Evolutionary conservation across 495 filamentous ascomycete genomes (phyloP).

Genomic region (Penicillium cosmopolitanum): DNA sequence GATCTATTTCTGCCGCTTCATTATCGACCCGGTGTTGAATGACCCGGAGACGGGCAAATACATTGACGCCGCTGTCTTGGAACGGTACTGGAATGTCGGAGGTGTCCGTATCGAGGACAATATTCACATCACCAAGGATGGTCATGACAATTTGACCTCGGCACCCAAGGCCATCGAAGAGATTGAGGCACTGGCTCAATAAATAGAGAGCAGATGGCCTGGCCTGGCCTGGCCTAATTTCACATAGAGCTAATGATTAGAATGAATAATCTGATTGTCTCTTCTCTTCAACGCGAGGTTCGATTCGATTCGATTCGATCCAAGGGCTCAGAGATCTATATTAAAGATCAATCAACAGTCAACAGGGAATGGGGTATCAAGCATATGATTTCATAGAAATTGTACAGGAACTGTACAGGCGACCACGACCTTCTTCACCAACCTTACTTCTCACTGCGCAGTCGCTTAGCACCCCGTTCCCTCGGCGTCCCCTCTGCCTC

Average conservation of each 20-base stretch:
- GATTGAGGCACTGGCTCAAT: slow-evolving; percentile 57
- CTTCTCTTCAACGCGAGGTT: too few relatives aligned
- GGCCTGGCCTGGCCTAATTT: neutral
- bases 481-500: slow-evolving; percentile 36
- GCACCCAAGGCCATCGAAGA: slow-evolving; percentile 73
- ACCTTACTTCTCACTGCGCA: slow-evolving; percentile 31
- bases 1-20: slow-evolving; percentile 94
- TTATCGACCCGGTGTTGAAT: slow-evolving; percentile 80
- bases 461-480: slow-evolving; percentile 38
- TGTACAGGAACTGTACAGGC: neutral
- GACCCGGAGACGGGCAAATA: slow-evolving; percentile 69
- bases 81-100: slow-evolving; percentile 87
- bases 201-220: slow-evolving; percentile 5
- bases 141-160: slow-evolving; percentile 79
- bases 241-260: too few relatives aligned
- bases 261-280: too few relatives aligned
- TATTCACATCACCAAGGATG: slow-evolving; percentile 75
- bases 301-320: too few relatives aligned
- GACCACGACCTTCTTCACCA: too few relatives aligned
- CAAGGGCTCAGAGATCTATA: too few relatives aligned
- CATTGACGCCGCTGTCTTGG: slow-evolving; percentile 73
- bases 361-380: too few relatives aligned
- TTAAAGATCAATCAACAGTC: too few relatives aligned
- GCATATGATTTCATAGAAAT: slow-evolving; percentile 1
- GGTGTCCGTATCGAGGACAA: slow-evolving; percentile 81